These are phyloP conservation scores for Kwoniella sp. DNA, from an alignment of 768 basidiomycete species.

Conservation along the genomic window DNA sequence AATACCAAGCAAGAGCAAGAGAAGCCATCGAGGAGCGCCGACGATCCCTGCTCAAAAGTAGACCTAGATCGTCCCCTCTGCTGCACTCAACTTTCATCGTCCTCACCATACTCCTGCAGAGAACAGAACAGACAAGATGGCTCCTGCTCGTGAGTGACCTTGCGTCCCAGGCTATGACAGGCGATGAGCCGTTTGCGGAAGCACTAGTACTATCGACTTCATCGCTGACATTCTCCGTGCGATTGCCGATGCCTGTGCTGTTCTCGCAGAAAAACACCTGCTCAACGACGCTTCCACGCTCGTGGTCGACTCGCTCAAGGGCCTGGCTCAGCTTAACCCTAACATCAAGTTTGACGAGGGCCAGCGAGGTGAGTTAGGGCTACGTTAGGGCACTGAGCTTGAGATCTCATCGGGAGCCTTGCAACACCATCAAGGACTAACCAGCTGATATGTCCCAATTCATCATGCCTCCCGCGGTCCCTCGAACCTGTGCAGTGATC, in stretches of 20 bases:
- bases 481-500: slow-evolving; percentile 15
- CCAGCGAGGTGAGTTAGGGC: slow-evolving; percentile 65
- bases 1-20: too few species aligned
- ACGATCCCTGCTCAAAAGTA: too few species aligned
- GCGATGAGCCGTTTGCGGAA: too few species aligned
- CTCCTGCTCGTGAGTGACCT: slow-evolving; percentile 21
- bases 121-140: background rate
- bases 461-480: too few species aligned
- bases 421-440: too few species aligned
- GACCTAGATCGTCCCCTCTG: too few species aligned
- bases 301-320: slow-evolving; percentile 76
- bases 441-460: background rate
- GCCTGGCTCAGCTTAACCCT: slow-evolving; percentile 68
- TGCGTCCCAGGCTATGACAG: slow-evolving; percentile 1
- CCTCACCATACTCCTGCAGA: background rate
- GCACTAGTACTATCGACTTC: too few species aligned
- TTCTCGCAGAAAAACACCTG: slow-evolving; percentile 73
- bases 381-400: background rate
- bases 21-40: too few species aligned
- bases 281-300: slow-evolving; percentile 70
- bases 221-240: too few species aligned
- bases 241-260: too few species aligned
- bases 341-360: slow-evolving; percentile 69
- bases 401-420: too few species aligned
- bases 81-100: too few species aligned